Evolutionary conservation across 2,329 filamentous ascomycete genomes (phyloP).

Genomic region (Aspergillus ochraceoroseus): DNA sequence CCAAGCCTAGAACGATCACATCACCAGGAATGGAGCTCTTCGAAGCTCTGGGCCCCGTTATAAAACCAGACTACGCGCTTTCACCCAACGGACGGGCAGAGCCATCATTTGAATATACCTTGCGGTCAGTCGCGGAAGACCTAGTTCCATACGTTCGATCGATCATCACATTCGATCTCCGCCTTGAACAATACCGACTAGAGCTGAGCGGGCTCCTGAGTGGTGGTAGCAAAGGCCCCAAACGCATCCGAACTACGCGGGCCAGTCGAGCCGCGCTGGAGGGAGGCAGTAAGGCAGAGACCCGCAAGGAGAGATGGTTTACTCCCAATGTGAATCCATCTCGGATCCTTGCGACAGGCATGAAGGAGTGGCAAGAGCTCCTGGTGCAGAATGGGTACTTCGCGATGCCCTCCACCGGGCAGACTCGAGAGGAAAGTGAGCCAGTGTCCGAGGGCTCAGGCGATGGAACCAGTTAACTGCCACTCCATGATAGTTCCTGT

Average conservation of each 20-base stretch:
- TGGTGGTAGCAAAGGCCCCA: slow-evolving; percentile 50
- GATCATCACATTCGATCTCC: slow-evolving; percentile 72
- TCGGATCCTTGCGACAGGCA: slow-evolving; percentile 62
- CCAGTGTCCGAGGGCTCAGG: slow-evolving; percentile 18
- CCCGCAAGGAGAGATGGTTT: slow-evolving; percentile 70
- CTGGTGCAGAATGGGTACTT: slow-evolving; percentile 34
- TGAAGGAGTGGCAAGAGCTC: slow-evolving; percentile 39
- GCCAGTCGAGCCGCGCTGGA: slow-evolving; percentile 72
- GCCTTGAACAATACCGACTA: slow-evolving; percentile 63
- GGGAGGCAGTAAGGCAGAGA: slow-evolving; percentile 62
- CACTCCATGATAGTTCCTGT: too few relatives aligned
- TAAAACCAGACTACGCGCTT: slow-evolving; percentile 36
- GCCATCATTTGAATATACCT: slow-evolving; percentile 71
- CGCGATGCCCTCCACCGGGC: slow-evolving; percentile 20
- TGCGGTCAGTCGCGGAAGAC: slow-evolving; percentile 64
- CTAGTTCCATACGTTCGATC: slow-evolving; percentile 84
- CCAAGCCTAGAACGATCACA: slow-evolving; percentile 15
- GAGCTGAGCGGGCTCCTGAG: slow-evolving; percentile 59
- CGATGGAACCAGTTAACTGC: too few relatives aligned
- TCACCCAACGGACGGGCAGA: slow-evolving; percentile 40
- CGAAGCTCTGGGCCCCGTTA: slow-evolving; percentile 51
- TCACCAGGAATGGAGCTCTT: slow-evolving; percentile 42
- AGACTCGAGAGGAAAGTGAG: slow-evolving; percentile 16
- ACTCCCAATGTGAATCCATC: slow-evolving; percentile 55
- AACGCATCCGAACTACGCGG: slow-evolving; percentile 65